Base-by-base conservation (phyloP, 2,329 filamentous ascomycete genomes). In the Botrytis galanthina region DNA sequence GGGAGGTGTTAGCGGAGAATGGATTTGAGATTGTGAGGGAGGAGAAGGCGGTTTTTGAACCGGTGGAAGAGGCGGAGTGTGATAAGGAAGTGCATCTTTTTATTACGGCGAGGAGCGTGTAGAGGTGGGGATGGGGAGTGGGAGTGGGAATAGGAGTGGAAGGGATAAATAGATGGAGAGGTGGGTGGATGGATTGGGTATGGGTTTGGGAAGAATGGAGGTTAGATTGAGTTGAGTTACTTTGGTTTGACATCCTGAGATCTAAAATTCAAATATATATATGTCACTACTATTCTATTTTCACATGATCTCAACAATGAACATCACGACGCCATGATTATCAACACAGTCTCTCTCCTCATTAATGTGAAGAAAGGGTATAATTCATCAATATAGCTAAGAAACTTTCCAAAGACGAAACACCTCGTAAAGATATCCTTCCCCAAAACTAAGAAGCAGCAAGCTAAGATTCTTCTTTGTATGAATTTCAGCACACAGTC, bases 21-120 rank as follows among this genome's bases (percentile, higher is more conserved):
- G 66, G 66, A n/a, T 57, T 57, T 26, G n/a, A 68, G n/a, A 68
- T 68, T 32, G 26, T 32, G 35, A 57, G 18, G 66, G 39, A 37
- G n/a, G 20, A n/a, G n/a, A 68, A 32, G 18, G 48, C 4, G 3
- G 48, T 7, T 39, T 68, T 68, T 42, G 12, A 57, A 37, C 35
- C 48, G 16, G 3, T 0, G 10, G 61, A 14, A 20, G 61, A 42
- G n/a, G 66, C 48, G 18, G n/a, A 57, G 5, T 68, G 35, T 57
- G 66, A 57, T 44, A 18, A 16, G 9, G 48, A 68, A 22, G 3
- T 42, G 3, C 48, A 68, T 42, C 42, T 57, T 42, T 68, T 20
- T 37, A 57, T 68, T 57, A 68, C n/a, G 18, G 66, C 66, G 9
- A 68, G 26, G 37, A 68, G 12, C 10, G 10, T 42, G n/a, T 37